Evolutionary conservation across 1,139 yeast species (phyloP), one percentile per base, ranked within the genome.

Genomic region (Debaryomycetaceae sp.): DNA sequence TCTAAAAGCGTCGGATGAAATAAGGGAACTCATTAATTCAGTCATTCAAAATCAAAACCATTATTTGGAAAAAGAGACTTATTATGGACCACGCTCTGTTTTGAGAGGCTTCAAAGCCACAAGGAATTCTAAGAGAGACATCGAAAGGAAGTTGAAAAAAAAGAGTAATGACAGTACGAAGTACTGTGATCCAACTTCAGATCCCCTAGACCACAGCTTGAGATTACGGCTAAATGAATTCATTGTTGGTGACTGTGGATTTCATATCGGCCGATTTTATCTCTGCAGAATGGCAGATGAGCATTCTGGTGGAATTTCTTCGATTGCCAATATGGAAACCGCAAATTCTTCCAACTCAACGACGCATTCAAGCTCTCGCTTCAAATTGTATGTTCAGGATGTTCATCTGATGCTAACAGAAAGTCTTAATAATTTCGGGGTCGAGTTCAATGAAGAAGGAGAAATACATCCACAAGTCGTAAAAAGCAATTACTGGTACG

Each of bases 381-480:
- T 77, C 58, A 75, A 73, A 44, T 53, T 77, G n/a, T 76, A 74
- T 45, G 80, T 76, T n/a, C 76, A 76, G 49, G 81, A 77, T 57
- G 69, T 74, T 0, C 65, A 72, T 42, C 57, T 61, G 24, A 63
- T 71, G 64, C 54, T 75, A 24, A 50, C 54, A 1, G 63, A 62
- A 5, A 54, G 66, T 1, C 57, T 72, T 11, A 44, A 53, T 1
- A 50, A 45, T 3, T 66, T 59, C 40, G 78, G 77, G 0, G 54
- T 69, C 5, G 76, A 72, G 44, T 71, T 71, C 47, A 65, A 66
- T 50, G 58, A 49, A 2, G 41, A 53, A 3, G 74, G 71, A 0
- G 51, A 64, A 1, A 74, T 68, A 45, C 45, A 47, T 9, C 34
- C 38, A 5, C 37, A 27, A 1, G 23, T 42, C 9, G 36, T 43